Conservation (phyloP, 331 rosid genomes). For the Ulmus americana region DNA sequence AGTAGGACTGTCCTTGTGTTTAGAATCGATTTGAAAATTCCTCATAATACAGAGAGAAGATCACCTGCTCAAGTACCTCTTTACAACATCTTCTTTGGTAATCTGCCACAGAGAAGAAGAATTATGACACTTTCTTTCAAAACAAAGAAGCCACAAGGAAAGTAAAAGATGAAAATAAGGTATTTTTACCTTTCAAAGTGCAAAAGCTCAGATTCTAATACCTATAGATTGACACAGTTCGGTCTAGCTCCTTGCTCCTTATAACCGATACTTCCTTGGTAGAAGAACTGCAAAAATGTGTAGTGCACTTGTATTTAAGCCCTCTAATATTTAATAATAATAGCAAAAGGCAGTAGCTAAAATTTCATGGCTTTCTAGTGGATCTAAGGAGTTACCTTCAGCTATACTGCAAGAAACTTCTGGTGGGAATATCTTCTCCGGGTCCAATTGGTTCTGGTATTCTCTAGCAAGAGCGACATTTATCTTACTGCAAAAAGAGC, state of each 20-base stretch:
- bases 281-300: conserved; percentile 47
- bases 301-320: conserved; percentile 15
- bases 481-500: conserved; percentile 55
- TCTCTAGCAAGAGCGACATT: conserved; percentile 39
- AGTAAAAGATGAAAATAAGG: no score
- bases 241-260: conserved; percentile 16
- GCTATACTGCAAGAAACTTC: conserved; percentile 51
- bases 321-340: background rate
- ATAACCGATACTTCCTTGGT: conserved; percentile 38
- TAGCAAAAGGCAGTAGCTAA: conserved; percentile 1
- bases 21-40: no score
- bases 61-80: no score
- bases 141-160: no score
- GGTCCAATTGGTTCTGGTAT: conserved; percentile 46
- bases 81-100: no score
- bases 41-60: no score
- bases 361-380: conserved; percentile 8
- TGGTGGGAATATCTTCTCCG: conserved; percentile 51
- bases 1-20: no score
- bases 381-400: conserved; percentile 52
- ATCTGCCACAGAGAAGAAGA: no score
- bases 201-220: no score
- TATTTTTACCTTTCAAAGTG: no score
- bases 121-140: no score
- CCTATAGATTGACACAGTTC: no score